phyloP scores from a whole-genome alignment of 345 rosid genomes.

The Syzygium aqueum region DNA sequence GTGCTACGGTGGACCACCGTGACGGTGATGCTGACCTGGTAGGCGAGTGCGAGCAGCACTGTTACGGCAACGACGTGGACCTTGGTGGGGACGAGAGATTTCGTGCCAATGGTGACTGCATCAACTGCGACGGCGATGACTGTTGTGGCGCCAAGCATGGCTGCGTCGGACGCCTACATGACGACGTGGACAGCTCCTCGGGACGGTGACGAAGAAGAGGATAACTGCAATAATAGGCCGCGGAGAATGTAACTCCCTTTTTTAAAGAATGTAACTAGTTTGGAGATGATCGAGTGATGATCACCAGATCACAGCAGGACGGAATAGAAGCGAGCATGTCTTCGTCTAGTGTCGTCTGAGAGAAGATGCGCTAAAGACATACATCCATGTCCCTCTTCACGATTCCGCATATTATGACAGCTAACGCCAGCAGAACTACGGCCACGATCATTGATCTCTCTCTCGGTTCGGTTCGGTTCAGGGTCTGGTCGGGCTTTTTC shows the following conservation, averaged over 20 bases:
- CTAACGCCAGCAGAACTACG: background rate
- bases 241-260: no score
- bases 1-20: background rate
- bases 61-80: background rate
- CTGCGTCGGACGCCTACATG: background rate
- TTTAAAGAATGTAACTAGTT: no score
- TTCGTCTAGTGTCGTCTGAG: background rate
- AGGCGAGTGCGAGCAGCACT: fast-evolving
- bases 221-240: no score
- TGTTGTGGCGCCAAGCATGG: background rate
- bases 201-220: no score
- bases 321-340: background rate
- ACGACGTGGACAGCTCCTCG: no score
- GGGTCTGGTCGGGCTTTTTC: no score
- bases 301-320: no score
- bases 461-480: background rate
- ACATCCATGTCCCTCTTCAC: background rate
- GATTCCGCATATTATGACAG: background rate
- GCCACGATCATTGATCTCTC: fast-evolving
- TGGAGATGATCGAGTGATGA: no score
- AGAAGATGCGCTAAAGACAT: no score
- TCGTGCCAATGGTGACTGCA: background rate
- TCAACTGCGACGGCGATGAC: background rate
- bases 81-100: background rate
- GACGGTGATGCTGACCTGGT: background rate